Evolutionary conservation across 495 filamentous ascomycete genomes (phyloP).

Genomic region (Eremomyces bilateralis): DNA sequence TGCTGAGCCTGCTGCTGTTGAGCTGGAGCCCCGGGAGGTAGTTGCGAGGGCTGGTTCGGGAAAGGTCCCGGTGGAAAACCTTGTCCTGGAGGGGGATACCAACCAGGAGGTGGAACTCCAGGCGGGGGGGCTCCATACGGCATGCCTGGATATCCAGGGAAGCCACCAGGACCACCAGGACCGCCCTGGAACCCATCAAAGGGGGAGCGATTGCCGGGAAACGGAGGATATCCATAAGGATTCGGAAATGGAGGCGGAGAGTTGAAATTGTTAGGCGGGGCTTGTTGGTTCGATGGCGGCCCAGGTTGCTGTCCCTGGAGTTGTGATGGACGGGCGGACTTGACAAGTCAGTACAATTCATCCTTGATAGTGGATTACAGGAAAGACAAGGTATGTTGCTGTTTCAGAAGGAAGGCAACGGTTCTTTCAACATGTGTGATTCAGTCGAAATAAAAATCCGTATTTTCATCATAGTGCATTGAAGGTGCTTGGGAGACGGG

Average conservation of each 20-base stretch:
- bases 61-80: slow-evolving; percentile 34
- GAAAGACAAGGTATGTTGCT: slow-evolving; percentile 1
- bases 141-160: slow-evolving; percentile 32
- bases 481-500: slow-evolving; percentile 2
- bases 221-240: no score
- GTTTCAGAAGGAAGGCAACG: slow-evolving; percentile 99
- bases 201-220: no score
- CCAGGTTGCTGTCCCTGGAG: slow-evolving; percentile 17
- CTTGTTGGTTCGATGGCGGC: slow-evolving; percentile 28
- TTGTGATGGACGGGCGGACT: slow-evolving; percentile 8
- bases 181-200: slow-evolving; percentile 40
- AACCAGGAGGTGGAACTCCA: slow-evolving; percentile 47
- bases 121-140: slow-evolving; percentile 23
- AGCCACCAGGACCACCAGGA: slow-evolving; percentile 16
- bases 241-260: no score
- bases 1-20: slow-evolving; percentile 22
- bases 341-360: slow-evolving; percentile 14
- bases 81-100: slow-evolving; percentile 64
- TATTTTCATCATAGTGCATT: slow-evolving; percentile 52
- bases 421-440: slow-evolving; percentile 89
- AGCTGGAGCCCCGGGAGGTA: slow-evolving; percentile 22
- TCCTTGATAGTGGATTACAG: slow-evolving; percentile 7
- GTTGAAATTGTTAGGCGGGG: no score
- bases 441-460: slow-evolving; percentile 51
- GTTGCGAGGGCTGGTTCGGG: slow-evolving; percentile 6